Evolutionary conservation across 331 rosid genomes (phyloP).

Genomic region (Cydonia oblonga): DNA sequence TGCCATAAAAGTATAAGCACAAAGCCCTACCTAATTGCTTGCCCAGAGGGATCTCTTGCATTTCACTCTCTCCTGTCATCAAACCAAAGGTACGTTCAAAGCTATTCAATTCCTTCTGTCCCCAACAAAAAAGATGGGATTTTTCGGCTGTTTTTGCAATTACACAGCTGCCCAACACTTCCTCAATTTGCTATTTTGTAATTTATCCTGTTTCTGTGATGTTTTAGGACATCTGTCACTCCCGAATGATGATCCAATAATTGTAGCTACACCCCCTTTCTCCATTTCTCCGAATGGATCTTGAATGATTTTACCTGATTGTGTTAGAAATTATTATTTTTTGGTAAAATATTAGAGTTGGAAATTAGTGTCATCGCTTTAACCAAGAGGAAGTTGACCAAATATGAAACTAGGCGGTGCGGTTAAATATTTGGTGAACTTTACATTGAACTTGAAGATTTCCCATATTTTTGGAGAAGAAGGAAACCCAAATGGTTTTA

Average conservation of each 20-base stretch:
- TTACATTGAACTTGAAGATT: background rate
- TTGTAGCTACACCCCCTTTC: background rate
- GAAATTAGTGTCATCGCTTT: background rate
- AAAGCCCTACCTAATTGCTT: background rate
- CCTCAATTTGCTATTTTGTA: background rate
- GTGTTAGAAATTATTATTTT: background rate
- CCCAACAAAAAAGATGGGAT: background rate
- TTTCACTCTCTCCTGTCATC: background rate
- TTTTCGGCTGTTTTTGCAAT: background rate
- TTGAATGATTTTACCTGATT: background rate
- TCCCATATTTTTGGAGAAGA: background rate
- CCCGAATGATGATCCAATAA: background rate
- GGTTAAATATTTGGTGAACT: background rate
- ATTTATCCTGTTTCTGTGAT: background rate
- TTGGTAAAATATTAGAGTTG: background rate
- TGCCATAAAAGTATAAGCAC: background rate
- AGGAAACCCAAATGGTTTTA: too few species aligned
- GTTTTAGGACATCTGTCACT: background rate
- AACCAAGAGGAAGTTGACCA: background rate
- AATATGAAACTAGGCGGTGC: background rate
- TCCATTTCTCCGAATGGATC: background rate
- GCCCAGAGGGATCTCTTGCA: background rate
- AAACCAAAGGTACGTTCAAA: background rate
- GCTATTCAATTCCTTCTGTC: background rate
- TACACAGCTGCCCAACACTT: background rate